A percentile compares a stretch with the other conserved stretches of the same genome.
These are phyloP conservation scores for Gilbertella persicaria DNA, from an alignment of 371 early-diverging fungal species.

Conservation along the genomic window DNA sequence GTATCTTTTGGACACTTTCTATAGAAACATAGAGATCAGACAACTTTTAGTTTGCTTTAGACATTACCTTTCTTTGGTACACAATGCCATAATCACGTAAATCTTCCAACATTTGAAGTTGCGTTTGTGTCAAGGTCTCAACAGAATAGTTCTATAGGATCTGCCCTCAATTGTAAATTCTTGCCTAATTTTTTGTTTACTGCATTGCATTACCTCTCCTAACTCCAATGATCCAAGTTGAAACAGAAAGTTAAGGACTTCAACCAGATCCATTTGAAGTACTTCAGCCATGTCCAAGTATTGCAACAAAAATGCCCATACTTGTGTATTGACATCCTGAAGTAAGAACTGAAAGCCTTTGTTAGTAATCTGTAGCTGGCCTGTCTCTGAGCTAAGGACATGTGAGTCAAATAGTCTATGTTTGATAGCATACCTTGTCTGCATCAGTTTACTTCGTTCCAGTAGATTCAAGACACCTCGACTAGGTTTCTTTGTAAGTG, in stretches of 20 bases:
- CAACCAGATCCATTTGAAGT: constrained; percentile 88
- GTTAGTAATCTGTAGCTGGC: constrained; percentile 76
- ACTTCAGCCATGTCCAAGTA: constrained; percentile 88
- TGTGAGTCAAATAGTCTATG: not conserved
- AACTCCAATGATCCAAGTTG: constrained; percentile 88
- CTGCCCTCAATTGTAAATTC: not conserved
- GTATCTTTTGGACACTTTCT: constrained; percentile 74
- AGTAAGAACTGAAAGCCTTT: constrained; percentile 96
- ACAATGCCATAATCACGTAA: constrained; percentile 88
- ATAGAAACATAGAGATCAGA: not conserved
- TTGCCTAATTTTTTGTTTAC: too few relatives aligned
- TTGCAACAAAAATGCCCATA: constrained; percentile 93
- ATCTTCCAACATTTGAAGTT: constrained; percentile 85
- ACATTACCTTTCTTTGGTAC: constrained; percentile 76
- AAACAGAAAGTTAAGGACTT: constrained; percentile 90
- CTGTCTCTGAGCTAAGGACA: constrained; percentile 12
- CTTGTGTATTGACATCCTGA: constrained; percentile 92
- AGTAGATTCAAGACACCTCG: constrained; percentile 80
- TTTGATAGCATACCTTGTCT: constrained; percentile 34
- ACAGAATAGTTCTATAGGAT: constrained; percentile 74
- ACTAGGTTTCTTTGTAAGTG: constrained; percentile 66
- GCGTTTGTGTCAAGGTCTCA: constrained; percentile 81
- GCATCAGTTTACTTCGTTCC: constrained; percentile 80
- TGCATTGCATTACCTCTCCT: constrained; percentile 69
- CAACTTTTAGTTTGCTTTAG: not conserved